Percentiles rank a stretch among this genome's conserved stretches.
Conservation (phyloP, 106 monocot genomes). For the Acorus gramineus region DNA sequence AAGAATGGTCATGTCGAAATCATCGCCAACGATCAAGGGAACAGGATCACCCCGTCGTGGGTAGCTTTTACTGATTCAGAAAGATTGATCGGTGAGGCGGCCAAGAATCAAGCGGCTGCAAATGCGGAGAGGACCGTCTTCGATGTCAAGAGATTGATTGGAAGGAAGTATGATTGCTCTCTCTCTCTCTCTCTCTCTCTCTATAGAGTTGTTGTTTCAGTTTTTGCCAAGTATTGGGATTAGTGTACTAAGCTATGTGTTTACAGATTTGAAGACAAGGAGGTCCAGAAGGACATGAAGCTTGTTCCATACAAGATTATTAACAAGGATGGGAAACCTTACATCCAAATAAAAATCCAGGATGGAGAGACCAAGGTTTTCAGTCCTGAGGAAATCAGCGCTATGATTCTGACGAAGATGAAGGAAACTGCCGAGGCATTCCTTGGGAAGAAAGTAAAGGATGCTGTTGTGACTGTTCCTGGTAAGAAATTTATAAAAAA, state of each 20-base stretch:
- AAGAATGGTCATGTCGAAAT: slow-evolving; percentile 30
- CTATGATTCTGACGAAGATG: not conserved
- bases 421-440: slow-evolving; percentile 28
- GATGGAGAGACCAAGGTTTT: slow-evolving; percentile 27
- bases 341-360: slow-evolving; percentile 21
- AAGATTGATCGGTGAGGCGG: slow-evolving; percentile 29
- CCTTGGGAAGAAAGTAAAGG: slow-evolving; percentile 31
- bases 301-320: slow-evolving; percentile 29
- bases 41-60: slow-evolving; percentile 38
- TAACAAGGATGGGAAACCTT: slow-evolving; percentile 28
- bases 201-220: too few species aligned
- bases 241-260: too few species aligned
- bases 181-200: too few species aligned
- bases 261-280: slow-evolving; percentile 21
- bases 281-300: slow-evolving; percentile 27
- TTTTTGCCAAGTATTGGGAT: too few species aligned
- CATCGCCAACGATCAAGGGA: slow-evolving; percentile 37
- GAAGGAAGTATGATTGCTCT: slow-evolving; percentile 21
- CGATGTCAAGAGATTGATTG: slow-evolving; percentile 31
- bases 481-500: not conserved
- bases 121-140: slow-evolving; percentile 35
- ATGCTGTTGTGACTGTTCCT: slow-evolving; percentile 34
- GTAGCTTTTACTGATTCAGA: slow-evolving; percentile 30
- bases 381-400: slow-evolving; percentile 28
- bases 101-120: slow-evolving; percentile 30